Conservation (phyloP, 441 rosid genomes). For the Croton laevigatus region DNA sequence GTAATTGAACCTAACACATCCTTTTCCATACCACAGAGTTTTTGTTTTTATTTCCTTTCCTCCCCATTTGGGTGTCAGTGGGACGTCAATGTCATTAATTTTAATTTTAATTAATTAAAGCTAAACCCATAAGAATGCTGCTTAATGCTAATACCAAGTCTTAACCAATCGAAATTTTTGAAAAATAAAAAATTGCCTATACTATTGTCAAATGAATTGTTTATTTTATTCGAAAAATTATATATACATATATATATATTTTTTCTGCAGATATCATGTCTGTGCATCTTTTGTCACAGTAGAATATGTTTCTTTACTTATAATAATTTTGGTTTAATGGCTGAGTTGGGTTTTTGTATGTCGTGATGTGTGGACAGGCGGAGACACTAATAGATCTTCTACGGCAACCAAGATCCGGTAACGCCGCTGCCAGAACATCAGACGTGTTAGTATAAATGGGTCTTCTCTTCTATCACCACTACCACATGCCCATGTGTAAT, state of each 20-base stretch:
- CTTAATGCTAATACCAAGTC: background rate
- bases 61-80: background rate
- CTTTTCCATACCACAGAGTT: background rate
- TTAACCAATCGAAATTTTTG: background rate
- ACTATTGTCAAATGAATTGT: background rate
- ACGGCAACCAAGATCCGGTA: constrained; percentile 85
- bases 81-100: background rate
- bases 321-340: constrained; percentile 16
- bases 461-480: constrained; percentile 11
- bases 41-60: background rate
- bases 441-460: constrained; percentile 34
- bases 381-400: constrained; percentile 67
- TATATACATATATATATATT: background rate
- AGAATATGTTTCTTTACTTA: no score
- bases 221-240: background rate
- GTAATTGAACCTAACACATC: background rate
- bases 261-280: background rate
- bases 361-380: constrained; percentile 51
- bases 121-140: background rate
- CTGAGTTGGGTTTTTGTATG: constrained; percentile 18
- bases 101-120: background rate
- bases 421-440: constrained; percentile 46
- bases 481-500: constrained; percentile 33
- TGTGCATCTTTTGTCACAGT: no score
- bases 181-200: background rate